Percentiles rank a stretch among this genome's conserved stretches.
These are phyloP conservation scores for Narthecium ossifragum DNA, from an alignment of 106 monocot genomes.

Conservation along the genomic window DNA sequence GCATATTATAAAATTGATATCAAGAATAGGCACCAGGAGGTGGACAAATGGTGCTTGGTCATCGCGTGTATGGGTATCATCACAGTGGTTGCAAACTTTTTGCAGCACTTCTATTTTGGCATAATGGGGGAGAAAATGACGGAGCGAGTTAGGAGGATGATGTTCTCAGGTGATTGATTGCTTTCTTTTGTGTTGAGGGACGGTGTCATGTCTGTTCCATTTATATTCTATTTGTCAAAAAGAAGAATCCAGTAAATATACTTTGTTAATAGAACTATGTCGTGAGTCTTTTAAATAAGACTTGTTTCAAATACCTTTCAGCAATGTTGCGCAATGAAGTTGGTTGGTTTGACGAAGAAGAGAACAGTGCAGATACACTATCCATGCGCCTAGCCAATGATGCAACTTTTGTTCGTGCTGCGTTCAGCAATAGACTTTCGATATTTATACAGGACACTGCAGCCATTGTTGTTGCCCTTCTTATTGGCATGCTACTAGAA, in stretches of 20 bases:
- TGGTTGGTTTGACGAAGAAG: slow-evolving; percentile 99
- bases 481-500: slow-evolving; percentile 78
- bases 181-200: neutral
- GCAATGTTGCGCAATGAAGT: slow-evolving; percentile 97
- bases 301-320: slow-evolving; percentile 22
- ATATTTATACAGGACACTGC: slow-evolving; percentile 95
- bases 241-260: too few species aligned
- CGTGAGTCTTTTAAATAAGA: neutral
- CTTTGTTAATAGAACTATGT: too few species aligned
- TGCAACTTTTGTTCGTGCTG: slow-evolving; percentile 98
- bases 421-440: slow-evolving; percentile 97
- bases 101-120: slow-evolving; percentile 99
- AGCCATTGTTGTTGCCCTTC: slow-evolving; percentile 74
- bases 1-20: slow-evolving; percentile 71
- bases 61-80: slow-evolving; percentile 92
- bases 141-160: slow-evolving; percentile 94
- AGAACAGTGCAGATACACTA: slow-evolving; percentile 88
- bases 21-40: slow-evolving; percentile 55
- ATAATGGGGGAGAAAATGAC: slow-evolving; percentile 99
- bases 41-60: slow-evolving; percentile 91
- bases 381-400: slow-evolving; percentile 99
- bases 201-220: neutral
- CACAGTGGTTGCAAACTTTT: slow-evolving; percentile 92
- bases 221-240: neutral
- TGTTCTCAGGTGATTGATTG: slow-evolving; percentile 84